phyloP scores from a whole-genome alignment of 1,139 yeast species.

The Saccharomyces uvarum region DNA sequence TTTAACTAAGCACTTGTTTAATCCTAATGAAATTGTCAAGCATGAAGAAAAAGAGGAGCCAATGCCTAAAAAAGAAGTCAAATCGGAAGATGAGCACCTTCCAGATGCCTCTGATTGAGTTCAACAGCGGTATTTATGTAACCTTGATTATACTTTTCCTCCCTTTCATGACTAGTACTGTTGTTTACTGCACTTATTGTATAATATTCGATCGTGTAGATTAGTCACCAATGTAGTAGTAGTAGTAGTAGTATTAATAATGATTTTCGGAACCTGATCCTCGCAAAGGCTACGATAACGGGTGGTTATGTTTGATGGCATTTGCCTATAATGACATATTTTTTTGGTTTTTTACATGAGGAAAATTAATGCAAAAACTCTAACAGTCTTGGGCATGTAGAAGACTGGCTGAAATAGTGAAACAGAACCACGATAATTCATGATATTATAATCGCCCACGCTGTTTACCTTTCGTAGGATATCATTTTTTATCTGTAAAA shows the following conservation, averaged over 20 bases:
- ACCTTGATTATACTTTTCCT: neutral
- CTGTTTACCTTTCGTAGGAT: neutral
- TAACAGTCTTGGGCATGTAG: neutral
- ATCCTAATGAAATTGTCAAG: slow-evolving; percentile 16
- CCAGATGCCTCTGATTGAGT: neutral
- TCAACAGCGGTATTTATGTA: neutral
- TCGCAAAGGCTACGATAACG: neutral
- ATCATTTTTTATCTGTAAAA: neutral
- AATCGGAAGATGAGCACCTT: neutral
- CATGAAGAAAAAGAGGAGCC: slow-evolving; percentile 34
- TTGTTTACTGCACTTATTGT: neutral
- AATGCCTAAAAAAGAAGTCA: neutral
- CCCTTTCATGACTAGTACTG: neutral
- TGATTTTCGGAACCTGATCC: neutral
- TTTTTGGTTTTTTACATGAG: neutral
- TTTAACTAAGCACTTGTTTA: slow-evolving; percentile 46
- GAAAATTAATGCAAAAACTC: neutral
- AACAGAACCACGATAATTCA: neutral
- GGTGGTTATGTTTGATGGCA: neutral
- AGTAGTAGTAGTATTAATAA: neutral
- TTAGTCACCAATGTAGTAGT: neutral
- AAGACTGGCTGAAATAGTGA: neutral
- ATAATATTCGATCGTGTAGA: neutral
- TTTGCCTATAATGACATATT: neutral
- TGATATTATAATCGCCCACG: neutral